Evolutionary conservation across 768 basidiomycete genomes (phyloP).

Genomic region (Mycena metata): DNA sequence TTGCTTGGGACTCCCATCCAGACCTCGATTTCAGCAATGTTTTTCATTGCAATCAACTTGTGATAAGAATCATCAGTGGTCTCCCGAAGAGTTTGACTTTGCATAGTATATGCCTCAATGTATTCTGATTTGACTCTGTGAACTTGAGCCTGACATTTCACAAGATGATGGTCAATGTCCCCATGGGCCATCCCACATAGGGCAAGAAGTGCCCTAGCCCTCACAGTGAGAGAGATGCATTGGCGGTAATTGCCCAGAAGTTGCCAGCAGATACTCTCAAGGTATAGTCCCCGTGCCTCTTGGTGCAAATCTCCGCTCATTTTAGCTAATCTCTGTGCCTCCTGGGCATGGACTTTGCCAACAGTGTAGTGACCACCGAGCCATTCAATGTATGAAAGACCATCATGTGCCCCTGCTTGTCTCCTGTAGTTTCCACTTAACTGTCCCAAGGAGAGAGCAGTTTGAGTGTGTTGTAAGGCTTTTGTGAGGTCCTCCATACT

Average conservation of each 20-base stretch:
- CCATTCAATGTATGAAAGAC: not conserved
- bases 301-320: not conserved
- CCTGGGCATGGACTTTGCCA: not conserved
- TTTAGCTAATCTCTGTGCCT: not conserved
- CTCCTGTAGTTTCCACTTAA: not conserved
- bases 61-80: no score
- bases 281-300: not conserved
- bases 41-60: no score
- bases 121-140: not conserved
- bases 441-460: not conserved
- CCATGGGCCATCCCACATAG: not conserved
- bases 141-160: not conserved
- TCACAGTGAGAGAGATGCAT: not conserved
- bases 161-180: not conserved
- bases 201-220: not conserved
- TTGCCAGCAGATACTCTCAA: not conserved
- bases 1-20: no score
- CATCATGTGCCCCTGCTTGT: not conserved
- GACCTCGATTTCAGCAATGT: no score
- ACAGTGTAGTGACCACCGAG: not conserved
- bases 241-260: not conserved
- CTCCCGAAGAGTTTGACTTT: not conserved
- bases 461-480: not conserved
- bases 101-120: not conserved
- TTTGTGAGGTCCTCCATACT: no score